phyloP scores from a whole-genome alignment of 2,329 filamentous ascomycete genomes.

The Diaporthe sp. region DNA sequence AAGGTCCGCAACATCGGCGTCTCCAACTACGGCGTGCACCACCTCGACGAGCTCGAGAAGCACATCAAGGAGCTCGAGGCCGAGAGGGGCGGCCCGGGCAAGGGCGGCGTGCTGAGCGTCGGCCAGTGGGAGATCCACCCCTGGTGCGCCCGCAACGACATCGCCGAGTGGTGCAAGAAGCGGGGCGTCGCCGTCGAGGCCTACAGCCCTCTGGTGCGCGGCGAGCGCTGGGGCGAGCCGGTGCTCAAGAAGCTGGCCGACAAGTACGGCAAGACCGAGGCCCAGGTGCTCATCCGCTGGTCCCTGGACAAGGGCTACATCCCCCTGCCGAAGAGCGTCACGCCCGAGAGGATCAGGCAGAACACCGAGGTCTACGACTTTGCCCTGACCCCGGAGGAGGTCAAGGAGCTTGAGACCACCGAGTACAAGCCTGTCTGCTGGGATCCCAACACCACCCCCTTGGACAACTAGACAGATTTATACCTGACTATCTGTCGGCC shows the following conservation, averaged over 20 bases:
- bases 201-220: conserved; percentile 73
- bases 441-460: conserved; percentile 65
- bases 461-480: conserved; percentile 51
- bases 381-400: conserved; percentile 66
- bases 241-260: conserved; percentile 74
- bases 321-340: conserved; percentile 79
- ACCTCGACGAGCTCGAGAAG: conserved; percentile 71
- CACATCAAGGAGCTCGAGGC: conserved; percentile 73
- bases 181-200: conserved; percentile 74
- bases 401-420: conserved; percentile 62
- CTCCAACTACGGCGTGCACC: conserved; percentile 76
- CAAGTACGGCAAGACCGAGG: conserved; percentile 80
- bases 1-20: conserved; percentile 73
- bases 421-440: conserved; percentile 69
- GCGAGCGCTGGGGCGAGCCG: conserved; percentile 78
- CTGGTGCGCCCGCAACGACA: conserved; percentile 85
- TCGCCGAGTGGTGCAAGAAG: conserved; percentile 81
- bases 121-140: conserved; percentile 94
- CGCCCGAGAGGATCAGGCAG: conserved; percentile 73
- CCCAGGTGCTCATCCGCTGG: conserved; percentile 85
- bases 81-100: conserved; percentile 72
- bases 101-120: conserved; percentile 81
- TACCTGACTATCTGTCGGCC: background rate
- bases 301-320: conserved; percentile 84
- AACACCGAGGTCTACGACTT: conserved; percentile 72